Evolutionary conservation across 371 early-diverging fungal species (phyloP).

Genomic region (Capniomyces stellatus): DNA sequence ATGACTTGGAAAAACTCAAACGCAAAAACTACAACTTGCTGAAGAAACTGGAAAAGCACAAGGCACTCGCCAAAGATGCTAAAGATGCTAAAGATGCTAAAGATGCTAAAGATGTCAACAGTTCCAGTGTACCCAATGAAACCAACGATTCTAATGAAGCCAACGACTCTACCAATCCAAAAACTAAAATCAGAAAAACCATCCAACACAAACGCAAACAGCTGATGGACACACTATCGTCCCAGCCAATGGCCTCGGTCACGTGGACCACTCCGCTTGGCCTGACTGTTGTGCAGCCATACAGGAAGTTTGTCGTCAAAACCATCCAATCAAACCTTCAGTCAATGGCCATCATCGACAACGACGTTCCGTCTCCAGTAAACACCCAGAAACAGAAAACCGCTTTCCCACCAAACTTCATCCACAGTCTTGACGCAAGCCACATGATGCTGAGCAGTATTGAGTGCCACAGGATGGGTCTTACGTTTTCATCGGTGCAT

Average conservation of each 20-base stretch:
- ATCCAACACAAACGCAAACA: conserved; percentile 11
- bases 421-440: conserved; percentile 93
- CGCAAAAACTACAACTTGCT: conserved; percentile 4
- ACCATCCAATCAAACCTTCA: conserved; percentile 61
- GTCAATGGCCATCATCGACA: conserved; percentile 54
- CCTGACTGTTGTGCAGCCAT: conserved; percentile 90
- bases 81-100: not conserved
- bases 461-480: conserved; percentile 53
- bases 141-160: conserved; percentile 6
- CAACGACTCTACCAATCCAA: not conserved
- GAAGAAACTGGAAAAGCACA: conserved; percentile 9
- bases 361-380: conserved; percentile 54
- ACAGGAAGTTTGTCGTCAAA: conserved; percentile 51
- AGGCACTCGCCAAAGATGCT: not conserved
- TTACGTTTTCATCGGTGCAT: conserved; percentile 88
- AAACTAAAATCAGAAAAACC: not conserved
- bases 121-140: not conserved
- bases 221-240: conserved; percentile 24
- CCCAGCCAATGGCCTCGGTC: conserved; percentile 62
- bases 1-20: conserved; percentile 13
- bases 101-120: not conserved
- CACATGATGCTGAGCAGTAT: conserved; percentile 94
- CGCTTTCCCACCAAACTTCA: conserved; percentile 97
- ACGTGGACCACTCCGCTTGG: conserved; percentile 95
- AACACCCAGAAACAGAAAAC: conserved; percentile 80